Percentiles rank a stretch among this genome's conserved stretches.
phyloP scores from a whole-genome alignment of 371 early-diverging fungal genomes.

The Aphelidium insulamus region DNA sequence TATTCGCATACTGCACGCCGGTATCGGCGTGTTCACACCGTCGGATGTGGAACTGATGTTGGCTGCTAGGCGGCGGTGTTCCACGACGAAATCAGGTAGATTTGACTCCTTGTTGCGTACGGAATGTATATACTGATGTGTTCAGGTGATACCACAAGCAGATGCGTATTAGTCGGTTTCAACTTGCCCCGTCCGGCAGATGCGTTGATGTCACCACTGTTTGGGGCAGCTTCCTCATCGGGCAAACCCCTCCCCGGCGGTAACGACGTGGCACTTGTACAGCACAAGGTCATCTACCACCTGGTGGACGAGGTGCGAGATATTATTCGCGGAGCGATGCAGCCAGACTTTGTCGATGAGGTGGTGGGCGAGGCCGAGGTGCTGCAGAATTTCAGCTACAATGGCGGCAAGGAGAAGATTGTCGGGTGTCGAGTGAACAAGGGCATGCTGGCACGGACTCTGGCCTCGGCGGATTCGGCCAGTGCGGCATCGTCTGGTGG shows the following conservation, averaged over 20 bases:
- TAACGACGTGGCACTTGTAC: too few relatives aligned
- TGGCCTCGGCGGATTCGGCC: too few relatives aligned
- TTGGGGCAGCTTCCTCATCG: background rate
- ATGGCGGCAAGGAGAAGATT: constrained; percentile 37
- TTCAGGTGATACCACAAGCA: too few relatives aligned
- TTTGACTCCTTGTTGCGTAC: too few relatives aligned
- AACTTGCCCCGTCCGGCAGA: background rate
- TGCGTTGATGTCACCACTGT: background rate
- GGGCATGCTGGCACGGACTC: constrained; percentile 47
- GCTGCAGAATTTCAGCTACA: constrained; percentile 42
- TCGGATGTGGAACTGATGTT: constrained; percentile 49
- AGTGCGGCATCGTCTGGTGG: too few relatives aligned
- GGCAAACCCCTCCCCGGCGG: background rate
- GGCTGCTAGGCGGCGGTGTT: background rate
- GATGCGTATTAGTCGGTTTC: too few relatives aligned
- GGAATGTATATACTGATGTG: too few relatives aligned
- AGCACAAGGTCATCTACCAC: constrained; percentile 71
- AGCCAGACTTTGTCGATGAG: constrained; percentile 44
- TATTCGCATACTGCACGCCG: constrained; percentile 41
- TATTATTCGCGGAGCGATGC: constrained; percentile 45
- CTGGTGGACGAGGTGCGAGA: constrained; percentile 68
- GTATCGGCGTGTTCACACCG: constrained; percentile 66
- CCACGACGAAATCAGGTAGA: background rate
- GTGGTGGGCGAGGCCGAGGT: constrained; percentile 75
- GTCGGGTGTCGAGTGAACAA: constrained; percentile 71